phyloP scores from a whole-genome alignment of 495 filamentous ascomycete genomes.

The Lasiosphaeria hispida region DNA sequence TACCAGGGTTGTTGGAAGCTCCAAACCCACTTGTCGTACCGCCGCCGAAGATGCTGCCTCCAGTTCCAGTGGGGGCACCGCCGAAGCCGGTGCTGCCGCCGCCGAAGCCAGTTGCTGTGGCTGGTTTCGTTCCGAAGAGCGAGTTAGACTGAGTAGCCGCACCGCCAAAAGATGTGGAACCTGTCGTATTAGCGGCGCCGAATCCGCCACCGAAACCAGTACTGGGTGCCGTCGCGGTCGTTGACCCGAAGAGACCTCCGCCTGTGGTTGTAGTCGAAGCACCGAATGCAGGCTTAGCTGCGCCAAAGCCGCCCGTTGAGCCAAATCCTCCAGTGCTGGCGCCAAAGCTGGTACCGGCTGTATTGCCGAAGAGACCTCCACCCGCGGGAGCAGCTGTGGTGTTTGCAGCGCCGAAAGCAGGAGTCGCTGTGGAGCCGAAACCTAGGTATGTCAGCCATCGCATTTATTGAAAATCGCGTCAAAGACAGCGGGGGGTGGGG shows the following conservation, averaged over 20 bases:
- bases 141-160: conserved; percentile 30
- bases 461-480: background rate
- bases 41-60: conserved; percentile 49
- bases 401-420: conserved; percentile 46
- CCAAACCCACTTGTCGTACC: conserved; percentile 51
- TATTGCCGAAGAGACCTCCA: conserved; percentile 21
- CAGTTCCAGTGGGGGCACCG: conserved; percentile 24
- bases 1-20: conserved; percentile 40
- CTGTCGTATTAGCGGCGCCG: conserved; percentile 41
- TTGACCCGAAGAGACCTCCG: conserved; percentile 42
- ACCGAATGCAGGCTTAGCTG: conserved; percentile 35
- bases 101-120: conserved; percentile 33
- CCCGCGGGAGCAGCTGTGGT: conserved; percentile 31
- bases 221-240: conserved; percentile 36
- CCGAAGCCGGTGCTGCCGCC: conserved; percentile 40
- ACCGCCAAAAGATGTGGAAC: conserved; percentile 48
- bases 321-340: conserved; percentile 35
- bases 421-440: conserved; percentile 46
- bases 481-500: background rate
- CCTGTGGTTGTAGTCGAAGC: conserved; percentile 34
- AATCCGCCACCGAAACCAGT: conserved; percentile 52
- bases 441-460: conserved; percentile 27
- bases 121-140: conserved; percentile 48
- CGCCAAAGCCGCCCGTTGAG: conserved; percentile 34
- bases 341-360: conserved; percentile 47